Base-by-base conservation (phyloP, 495 filamentous ascomycete species). In the Aspergillus affinis region DNA sequence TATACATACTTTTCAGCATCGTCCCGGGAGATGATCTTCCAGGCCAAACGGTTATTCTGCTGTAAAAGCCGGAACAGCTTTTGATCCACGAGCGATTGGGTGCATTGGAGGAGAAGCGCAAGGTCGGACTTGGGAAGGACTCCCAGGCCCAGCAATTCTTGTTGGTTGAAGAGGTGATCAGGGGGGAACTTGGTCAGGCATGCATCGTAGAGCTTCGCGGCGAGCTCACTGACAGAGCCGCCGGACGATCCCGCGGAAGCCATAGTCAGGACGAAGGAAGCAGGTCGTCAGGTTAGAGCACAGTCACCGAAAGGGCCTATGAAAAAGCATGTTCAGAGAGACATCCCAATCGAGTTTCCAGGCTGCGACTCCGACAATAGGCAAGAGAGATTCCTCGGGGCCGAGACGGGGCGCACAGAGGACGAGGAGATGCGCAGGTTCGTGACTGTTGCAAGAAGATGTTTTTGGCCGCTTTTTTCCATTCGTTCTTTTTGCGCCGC, bases 1-100 rank as follows among this genome's bases (percentile, higher is more conserved):
- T 36, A 41, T 47, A 27, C 80, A 52, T 78, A 90, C 87, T 89
- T 90, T 67, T 85, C 82, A 53, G 88, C 89, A 68, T 91, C 88
- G 59, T 86, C 86, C 52, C 79, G 75, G 46, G 82, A 82, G 55
- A 89, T 84, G 57, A 87, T 73, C 69, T 81, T 81, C 89, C 89
- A 92, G 57, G 82, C 84, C 26, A 89, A 59, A 17, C 72, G 80
- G 48, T 80, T 80, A 58, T 81, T 80, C 62, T 79, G 77, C 55
- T 76, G 70, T 32, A 83, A 79, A 13, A 85, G 78, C 46, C 86
- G 85, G 58, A 92, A 85, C 26, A 90, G 76, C 65, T 86, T 86
- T 65, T 90, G 86, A 60, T 88, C 76, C 44, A 83, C 79, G 47
- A 91, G 77, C 20, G 72, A 70, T 71, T 90, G 85, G 53, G 87